Percentiles rank a stretch among this genome's conserved stretches.
phyloP scores from a whole-genome alignment of 2,329 filamentous ascomycete species.

The Fusarium tanahbumbuense region DNA sequence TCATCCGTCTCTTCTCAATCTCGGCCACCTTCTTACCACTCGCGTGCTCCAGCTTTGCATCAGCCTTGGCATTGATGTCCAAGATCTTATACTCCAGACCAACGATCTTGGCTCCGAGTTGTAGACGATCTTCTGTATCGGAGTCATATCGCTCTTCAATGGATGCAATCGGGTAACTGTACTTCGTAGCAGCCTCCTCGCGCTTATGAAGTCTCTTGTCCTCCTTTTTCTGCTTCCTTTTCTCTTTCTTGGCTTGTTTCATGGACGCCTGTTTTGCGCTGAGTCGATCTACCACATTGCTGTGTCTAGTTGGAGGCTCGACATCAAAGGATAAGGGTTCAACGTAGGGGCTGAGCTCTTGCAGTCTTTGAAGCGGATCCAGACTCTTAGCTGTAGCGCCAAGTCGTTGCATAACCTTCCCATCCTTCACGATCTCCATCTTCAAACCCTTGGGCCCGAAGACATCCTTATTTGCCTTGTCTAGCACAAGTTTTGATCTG shows the following conservation, averaged over 20 bases:
- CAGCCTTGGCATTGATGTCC: neutral
- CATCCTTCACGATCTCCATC: conserved; percentile 17
- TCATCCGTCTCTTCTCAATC: conserved; percentile 7
- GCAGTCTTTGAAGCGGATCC: neutral
- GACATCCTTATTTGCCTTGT: neutral
- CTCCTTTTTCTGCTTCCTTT: conserved; percentile 9
- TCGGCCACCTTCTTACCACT: neutral
- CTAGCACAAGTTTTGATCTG: conserved; percentile 6
- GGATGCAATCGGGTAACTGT: conserved; percentile 2
- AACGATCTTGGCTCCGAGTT: conserved; percentile 1
- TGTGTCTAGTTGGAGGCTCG: neutral
- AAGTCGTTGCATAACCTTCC: conserved; percentile 11
- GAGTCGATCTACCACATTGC: conserved; percentile 15
- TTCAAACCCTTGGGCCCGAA: conserved; percentile 12
- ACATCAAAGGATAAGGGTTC: conserved; percentile 11
- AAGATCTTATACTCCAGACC: conserved; percentile 3
- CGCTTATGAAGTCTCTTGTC: neutral
- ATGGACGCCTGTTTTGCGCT: conserved; percentile 20
- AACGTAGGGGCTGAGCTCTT: neutral
- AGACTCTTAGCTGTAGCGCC: conserved; percentile 4
- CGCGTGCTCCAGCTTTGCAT: neutral
- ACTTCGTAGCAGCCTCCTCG: neutral
- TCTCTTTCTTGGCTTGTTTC: conserved; percentile 7
- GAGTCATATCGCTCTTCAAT: conserved; percentile 15
- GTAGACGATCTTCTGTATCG: neutral